These are phyloP conservation scores for Letharia columbiana DNA, from an alignment of 495 filamentous ascomycete genomes.

Conservation along the genomic window DNA sequence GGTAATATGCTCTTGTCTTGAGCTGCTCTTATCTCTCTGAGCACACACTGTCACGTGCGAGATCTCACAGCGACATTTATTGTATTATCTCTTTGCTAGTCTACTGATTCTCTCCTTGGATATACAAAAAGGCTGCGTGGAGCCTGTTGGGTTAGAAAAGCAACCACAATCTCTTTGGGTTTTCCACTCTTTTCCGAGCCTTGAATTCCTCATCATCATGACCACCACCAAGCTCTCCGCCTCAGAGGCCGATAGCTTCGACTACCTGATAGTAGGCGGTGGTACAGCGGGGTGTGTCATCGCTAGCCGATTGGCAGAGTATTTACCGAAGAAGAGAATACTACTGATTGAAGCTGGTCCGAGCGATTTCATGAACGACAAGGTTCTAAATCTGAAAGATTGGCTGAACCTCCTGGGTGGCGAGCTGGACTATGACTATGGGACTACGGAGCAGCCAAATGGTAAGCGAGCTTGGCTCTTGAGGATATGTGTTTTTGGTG, in stretches of 20 bases:
- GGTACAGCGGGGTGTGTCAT: conserved; percentile 86
- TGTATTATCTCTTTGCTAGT: not conserved
- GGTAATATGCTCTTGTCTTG: not conserved
- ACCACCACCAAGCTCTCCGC: conserved; percentile 32
- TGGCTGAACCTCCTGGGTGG: conserved; percentile 72
- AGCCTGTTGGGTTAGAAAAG: not conserved
- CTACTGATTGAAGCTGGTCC: conserved; percentile 59
- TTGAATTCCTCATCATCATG: conserved; percentile 6
- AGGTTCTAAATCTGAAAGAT: conserved; percentile 65
- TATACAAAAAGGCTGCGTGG: not conserved
- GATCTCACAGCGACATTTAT: not conserved
- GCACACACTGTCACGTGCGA: not conserved
- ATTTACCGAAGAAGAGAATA: conserved; percentile 55
- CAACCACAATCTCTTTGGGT: not conserved
- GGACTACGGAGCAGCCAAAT: conserved; percentile 74
- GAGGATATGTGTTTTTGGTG: too few species aligned
- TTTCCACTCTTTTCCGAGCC: not conserved
- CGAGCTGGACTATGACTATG: conserved; percentile 79
- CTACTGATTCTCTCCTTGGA: not conserved
- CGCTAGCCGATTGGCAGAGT: conserved; percentile 59
- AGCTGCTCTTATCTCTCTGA: not conserved
- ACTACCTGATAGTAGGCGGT: conserved; percentile 80
- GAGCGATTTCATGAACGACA: conserved; percentile 56
- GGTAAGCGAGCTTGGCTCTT: conserved; percentile 36
- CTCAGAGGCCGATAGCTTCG: conserved; percentile 57